Evolutionary conservation across 2,329 filamentous ascomycete species (phyloP).

Genomic region (Microascus cirrosus): DNA sequence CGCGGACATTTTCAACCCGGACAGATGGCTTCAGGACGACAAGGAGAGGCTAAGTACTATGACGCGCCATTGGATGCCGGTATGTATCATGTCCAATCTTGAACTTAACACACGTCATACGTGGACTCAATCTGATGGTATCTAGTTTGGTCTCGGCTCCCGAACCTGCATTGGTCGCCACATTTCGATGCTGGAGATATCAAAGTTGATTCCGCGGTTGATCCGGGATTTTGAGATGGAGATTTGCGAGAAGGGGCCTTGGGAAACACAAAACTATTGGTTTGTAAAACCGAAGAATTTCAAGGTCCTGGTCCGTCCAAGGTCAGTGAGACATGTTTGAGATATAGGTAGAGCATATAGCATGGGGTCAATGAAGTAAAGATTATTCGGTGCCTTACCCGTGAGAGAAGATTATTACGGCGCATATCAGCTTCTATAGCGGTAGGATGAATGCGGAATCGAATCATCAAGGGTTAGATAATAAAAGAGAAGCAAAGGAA

Average conservation of each 20-base stretch:
- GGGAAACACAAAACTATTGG: slow-evolving; percentile 25
- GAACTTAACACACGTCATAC: too few species aligned
- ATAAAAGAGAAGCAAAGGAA: background rate
- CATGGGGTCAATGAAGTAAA: too few species aligned
- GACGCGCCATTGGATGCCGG: slow-evolving; percentile 10
- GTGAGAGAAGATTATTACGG: background rate
- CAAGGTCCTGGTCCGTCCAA: slow-evolving; percentile 13
- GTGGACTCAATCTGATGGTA: too few species aligned
- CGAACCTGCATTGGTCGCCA: slow-evolving; percentile 31
- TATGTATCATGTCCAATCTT: slow-evolving; percentile 8
- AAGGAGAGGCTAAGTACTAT: slow-evolving; percentile 1
- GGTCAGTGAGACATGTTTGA: background rate
- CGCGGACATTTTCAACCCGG: slow-evolving; percentile 20
- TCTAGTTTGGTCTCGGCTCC: slow-evolving; percentile 26
- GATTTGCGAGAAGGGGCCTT: slow-evolving; percentile 12
- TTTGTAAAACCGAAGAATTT: slow-evolving; percentile 31
- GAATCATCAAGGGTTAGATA: background rate
- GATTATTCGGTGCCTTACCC: background rate
- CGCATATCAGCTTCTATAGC: background rate
- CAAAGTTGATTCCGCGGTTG: slow-evolving; percentile 27
- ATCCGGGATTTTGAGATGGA: slow-evolving; percentile 21
- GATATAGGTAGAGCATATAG: background rate
- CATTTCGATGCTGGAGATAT: slow-evolving; percentile 29
- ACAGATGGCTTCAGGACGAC: slow-evolving; percentile 20
- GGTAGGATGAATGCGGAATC: background rate